Evolutionary conservation across 2,329 filamentous ascomycete species (phyloP), one percentile per base, ranked within the genome.

Genomic region (Pseudofabraea citricarpa): DNA sequence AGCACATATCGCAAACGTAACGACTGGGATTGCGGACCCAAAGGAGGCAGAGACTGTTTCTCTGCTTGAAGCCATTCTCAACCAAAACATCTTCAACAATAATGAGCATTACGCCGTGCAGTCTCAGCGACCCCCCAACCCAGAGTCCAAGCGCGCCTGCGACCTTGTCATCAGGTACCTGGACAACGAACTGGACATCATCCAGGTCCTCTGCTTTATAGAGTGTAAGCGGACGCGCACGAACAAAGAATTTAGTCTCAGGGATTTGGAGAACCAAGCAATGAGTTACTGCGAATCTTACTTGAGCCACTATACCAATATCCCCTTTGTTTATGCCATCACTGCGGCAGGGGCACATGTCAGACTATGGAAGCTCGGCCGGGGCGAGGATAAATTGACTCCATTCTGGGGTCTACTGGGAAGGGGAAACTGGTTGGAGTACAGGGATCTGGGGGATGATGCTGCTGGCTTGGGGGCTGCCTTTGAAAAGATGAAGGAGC

Each of bases 1-100:
- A 31, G 53, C 51, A 12, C 54, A 52, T 13, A 46, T 54, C 3
- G 53, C 52, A 13, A 53, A 53, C 21, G 37, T 54, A 22, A 35
- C 52, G 29, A 53, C 56, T 36, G 53, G 52, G 20, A 45, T 54
- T 37, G 37, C 36, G 12, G 37, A 45, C 21, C 43, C 43, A 22
- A 45, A 40, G n/a, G 37, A 45, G 37, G 19, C 32, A 20, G 26
- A 36, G 33, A 45, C 43, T 10, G 19, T 54, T 54, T 27, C 49
- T 56, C 6, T 54, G 55, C 36, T 58, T 47, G 35, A 44, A 37
- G 12, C 33, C 40, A 9, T 48, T 52, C 20, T 46, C 43, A 1
- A 41, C 56, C 24, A 49, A 49, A 36, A 47, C 47, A 21, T 55
- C 23, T 47, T 53, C 10, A n/a, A n/a, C n/a, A 48, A 46, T 15